Evolutionary conservation across 192 early-diverging fungal species (phyloP), one percentile per base, ranked within the genome.

Genomic region (Gaertneriomyces semiglobifer): DNA sequence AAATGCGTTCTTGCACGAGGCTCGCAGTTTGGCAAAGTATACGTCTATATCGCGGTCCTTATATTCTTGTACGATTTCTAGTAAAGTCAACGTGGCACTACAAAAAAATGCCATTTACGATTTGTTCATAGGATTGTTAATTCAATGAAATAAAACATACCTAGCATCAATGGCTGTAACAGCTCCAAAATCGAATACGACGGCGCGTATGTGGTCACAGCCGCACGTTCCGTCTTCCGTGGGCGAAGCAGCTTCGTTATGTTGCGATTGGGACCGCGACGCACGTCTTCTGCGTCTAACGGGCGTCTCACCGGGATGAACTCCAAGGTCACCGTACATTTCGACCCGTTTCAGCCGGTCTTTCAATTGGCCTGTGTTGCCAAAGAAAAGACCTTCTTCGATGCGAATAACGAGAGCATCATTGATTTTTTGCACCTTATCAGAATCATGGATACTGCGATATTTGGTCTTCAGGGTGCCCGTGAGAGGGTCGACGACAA

Each of bases 321-420:
- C 90, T 10, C 87, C 85, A 81, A 97, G 87, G 68, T 94, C 93
- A 42, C 97, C 95, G 78, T 93, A 93, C 68, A 90, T 79, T 66
- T 99, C 97, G 39, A 97, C 76, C 33, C 97, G 89, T 53, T 93
- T 90, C 41, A 99, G 77, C 12, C 95, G 81, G 58, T 98, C 97
- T 74, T 94, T 93, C 50, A 99, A 80, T 78, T 98, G 94, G 4
- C 95, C 95, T 33, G 90, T 89, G 69, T 99, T 99, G 51, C 95
- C 95, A 84, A 99, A 99, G 73, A 92, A 98, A 52, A 99, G 75
- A 4, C 90, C 90, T 68, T 99, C 97, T 62, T 95, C 91, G 16
- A 99, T 84, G 42, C 89, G 85, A 50, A 99, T 86, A 63, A 99
- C 86, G 39, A 99, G 73, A 10, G 88, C 87, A 14, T 91, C 93